These are phyloP conservation scores for Bipolaris oryzae DNA, from an alignment of 2,329 filamentous ascomycete genomes.

Conservation along the genomic window DNA sequence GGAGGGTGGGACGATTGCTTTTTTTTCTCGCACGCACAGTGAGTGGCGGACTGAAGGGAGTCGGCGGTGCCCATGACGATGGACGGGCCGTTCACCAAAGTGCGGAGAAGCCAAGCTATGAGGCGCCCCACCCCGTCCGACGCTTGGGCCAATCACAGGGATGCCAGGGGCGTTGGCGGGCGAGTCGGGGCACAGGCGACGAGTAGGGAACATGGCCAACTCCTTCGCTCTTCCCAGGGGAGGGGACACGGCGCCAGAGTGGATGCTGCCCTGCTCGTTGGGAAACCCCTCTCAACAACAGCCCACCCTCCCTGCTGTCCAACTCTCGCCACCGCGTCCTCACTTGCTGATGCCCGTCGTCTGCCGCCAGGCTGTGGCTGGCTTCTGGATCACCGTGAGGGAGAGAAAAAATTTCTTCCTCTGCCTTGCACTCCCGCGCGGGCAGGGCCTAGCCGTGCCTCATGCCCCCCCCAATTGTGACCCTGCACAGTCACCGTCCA, in stretches of 20 bases:
- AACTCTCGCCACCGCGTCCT: constrained; percentile 17
- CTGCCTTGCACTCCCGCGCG: constrained; percentile 11
- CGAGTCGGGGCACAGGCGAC: constrained; percentile 4
- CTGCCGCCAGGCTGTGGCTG: constrained; percentile 12
- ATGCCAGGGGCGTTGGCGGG: neutral
- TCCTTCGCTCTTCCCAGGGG: constrained; percentile 8
- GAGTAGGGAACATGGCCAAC: constrained; percentile 19
- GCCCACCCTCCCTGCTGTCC: constrained; percentile 15
- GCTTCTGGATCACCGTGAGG: constrained; percentile 26
- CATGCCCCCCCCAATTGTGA: constrained; percentile 5
- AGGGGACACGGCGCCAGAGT: constrained; percentile 24
- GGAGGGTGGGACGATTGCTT: constrained; percentile 27
- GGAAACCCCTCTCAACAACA: constrained; percentile 24
- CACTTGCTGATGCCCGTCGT: constrained; percentile 1
- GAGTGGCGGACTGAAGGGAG: constrained; percentile 7
- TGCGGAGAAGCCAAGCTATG: constrained; percentile 26
- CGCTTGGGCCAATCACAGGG: constrained; percentile 4
- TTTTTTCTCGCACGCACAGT: constrained; percentile 21
- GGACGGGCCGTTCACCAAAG: constrained; percentile 28
- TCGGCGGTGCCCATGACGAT: constrained; percentile 19
- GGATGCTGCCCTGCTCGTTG: constrained; percentile 27
- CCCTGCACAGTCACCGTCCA: constrained; percentile 2
- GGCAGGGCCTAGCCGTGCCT: constrained; percentile 18
- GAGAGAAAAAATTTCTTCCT: constrained; percentile 30
- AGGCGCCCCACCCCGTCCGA: neutral